Evolutionary conservation across 2,329 filamentous ascomycete genomes (phyloP), one percentile per base, ranked within the genome.

Genomic region (Botrytis cinerea): DNA sequence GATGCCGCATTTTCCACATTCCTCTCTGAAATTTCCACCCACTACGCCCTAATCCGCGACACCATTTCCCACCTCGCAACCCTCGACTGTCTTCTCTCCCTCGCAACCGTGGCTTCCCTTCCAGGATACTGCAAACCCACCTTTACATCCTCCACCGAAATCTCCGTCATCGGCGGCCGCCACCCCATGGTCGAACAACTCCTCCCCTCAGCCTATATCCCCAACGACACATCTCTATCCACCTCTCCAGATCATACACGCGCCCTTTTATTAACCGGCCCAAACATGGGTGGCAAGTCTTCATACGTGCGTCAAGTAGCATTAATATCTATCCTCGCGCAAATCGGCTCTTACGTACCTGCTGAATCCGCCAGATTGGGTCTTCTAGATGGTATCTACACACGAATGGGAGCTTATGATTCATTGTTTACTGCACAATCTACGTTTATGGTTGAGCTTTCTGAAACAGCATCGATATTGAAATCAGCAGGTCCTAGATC

Each of bases 261-360:
- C 54, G 79, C 80, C 18, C 77, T 81, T 0, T 91, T 98, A 73
- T 91, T 99, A 79, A 99, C 96, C 0, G 96, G 96, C 0, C 96
- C 96, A 45, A 99, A 99, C 84, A 99, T 99, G 96, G 96, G 96
- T 79, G 96, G 96, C 73, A 99, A 99, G 81, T 97, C 94, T n/a
- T 96, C 92, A 73, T 99, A 97, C 82, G 95, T 99, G 35, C 93
- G 96, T 71, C 93, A 95, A 77, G 90, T 97, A 62, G 95, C 96
- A 16, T 89, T 99, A 10, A 94, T 98, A 75, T 89, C 92, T 66
- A 95, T 99, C 79, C 95, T 99, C 85, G 94, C 94, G 12, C 96
- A 99, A 81, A 92, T 98, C 76, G 96, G 96, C 69, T 97, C 93
- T 54, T 99, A 95, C 82, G 94, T 99, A 0, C 96, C 96, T 2